Conservation (phyloP, 2,329 filamentous ascomycete genomes). For the Huntiella savannae region DNA sequence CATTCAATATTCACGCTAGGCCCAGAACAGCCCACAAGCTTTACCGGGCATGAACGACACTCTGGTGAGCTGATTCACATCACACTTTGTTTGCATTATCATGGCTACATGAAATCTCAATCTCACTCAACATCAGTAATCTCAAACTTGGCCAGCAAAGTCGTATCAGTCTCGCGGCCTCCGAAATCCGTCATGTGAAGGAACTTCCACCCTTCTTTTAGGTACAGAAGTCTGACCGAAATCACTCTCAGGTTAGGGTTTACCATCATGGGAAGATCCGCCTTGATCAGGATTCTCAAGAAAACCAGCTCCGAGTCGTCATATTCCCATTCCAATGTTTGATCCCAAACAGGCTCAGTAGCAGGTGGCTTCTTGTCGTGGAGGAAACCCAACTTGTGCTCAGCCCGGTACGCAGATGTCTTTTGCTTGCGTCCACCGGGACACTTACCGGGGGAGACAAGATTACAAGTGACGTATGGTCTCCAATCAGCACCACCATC, state of each 20-base stretch:
- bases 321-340: conserved; percentile 47
- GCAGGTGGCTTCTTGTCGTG: conserved; percentile 37
- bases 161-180: conserved; percentile 43
- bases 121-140: conserved; percentile 21
- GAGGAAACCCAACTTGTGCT: conserved; percentile 37
- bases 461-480: conserved; percentile 43
- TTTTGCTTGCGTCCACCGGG: conserved; percentile 38
- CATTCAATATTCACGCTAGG: no score
- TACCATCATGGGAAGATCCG: conserved; percentile 39
- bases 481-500: conserved; percentile 22
- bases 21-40: no score
- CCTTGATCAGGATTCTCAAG: conserved; percentile 46
- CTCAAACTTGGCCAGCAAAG: conserved; percentile 42
- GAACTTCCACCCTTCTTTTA: conserved; percentile 39
- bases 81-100: no score
- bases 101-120: no score
- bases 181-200: conserved; percentile 45
- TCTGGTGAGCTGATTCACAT: no score
- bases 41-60: no score
- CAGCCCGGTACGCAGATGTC: conserved; percentile 35
- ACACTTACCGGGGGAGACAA: conserved; percentile 37
- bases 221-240: conserved; percentile 40
- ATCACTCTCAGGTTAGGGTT: conserved; percentile 45
- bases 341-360: conserved; percentile 47
- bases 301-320: conserved; percentile 48